Evolutionary conservation across 2,329 filamentous ascomycete genomes (phyloP), one percentile per base, ranked within the genome.

Genomic region (Cytospora piceicola): DNA sequence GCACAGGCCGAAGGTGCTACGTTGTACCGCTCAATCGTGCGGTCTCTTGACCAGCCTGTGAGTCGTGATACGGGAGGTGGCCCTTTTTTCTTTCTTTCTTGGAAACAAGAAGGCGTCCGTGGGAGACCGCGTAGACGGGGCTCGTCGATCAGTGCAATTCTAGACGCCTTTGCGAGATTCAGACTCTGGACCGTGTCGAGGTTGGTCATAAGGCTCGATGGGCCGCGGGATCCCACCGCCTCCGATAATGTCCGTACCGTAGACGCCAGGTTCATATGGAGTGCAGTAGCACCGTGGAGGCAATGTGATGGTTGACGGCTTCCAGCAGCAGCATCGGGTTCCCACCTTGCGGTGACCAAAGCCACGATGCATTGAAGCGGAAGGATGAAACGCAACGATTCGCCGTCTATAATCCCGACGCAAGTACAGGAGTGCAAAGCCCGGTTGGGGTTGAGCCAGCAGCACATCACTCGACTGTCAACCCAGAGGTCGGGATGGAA

Each of bases 241-340:
- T 9, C 52, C 22, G 53, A 27, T 24, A 3, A 56, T 36, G 30
- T 36, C 20, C 30, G 53, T 27, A 46, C 29, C 30, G 17, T 14
- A 17, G 11, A 15, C 34, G 34, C 29, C 12, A 32, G 12, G 14
- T 5, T 24, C 20, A 29, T 61, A 24, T 49, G 8, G n/a, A 49
- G n/a, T 49, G 20, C n/a, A 49, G n/a, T 49, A 49, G 46, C 24
- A 49, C 9, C 24, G 46, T 49, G 29, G 22, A 34, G 24, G 52
- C 42, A 57, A 30, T 63, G 9, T 65, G 58, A 62, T 54, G 29
- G 64, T 58, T 27, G 32, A 63, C 64, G 54, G 59, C 54, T 54
- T 24, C 59, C 46, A 66, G 64, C 64, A 66, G 60, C 52, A 32
- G 56, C 39, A 30, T 52, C 58, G 62, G 65, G 61, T 46, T 36